These are phyloP conservation scores for Trichosanthes cucumerina DNA, from an alignment of 306 rosid species.

Conservation along the genomic window DNA sequence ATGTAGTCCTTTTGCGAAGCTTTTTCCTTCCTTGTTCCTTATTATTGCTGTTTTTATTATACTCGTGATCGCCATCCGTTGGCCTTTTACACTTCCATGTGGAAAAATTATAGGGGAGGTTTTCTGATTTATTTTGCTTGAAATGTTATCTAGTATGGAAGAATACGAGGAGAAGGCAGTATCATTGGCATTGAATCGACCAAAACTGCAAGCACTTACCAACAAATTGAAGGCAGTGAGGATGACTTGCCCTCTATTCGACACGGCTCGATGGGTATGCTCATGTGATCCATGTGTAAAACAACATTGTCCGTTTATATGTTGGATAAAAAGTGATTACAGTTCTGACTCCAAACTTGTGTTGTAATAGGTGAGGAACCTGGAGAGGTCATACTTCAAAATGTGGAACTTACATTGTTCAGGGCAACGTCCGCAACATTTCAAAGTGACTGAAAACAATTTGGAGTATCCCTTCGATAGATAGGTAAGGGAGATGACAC, in stretches of 20 bases:
- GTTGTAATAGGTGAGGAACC: conserved; percentile 28
- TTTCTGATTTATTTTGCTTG: background rate
- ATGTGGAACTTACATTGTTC: conserved; percentile 50
- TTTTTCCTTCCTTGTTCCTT: background rate
- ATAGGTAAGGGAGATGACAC: conserved; percentile 10
- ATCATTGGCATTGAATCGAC: conserved; percentile 60
- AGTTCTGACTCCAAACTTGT: background rate
- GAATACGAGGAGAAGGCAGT: conserved; percentile 96
- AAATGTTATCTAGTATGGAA: conserved; percentile 46
- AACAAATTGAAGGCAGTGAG: conserved; percentile 73
- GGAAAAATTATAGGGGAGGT: background rate
- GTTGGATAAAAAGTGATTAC: background rate
- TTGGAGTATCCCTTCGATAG: conserved; percentile 30
- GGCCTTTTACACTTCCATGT: background rate
- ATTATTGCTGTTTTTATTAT: background rate
- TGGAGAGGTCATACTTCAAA: conserved; percentile 35
- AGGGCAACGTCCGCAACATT: conserved; percentile 34
- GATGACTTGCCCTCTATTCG: conserved; percentile 84
- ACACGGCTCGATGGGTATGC: conserved; percentile 84
- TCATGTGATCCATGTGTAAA: background rate
- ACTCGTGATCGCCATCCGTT: too few relatives aligned
- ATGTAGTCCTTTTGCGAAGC: background rate
- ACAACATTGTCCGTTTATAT: background rate
- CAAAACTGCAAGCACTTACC: conserved; percentile 69
- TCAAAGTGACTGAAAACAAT: conserved; percentile 31